Conservation (phyloP, 1,284 basidiomycete species). For the Melanopsichium pennsylvanicum region DNA sequence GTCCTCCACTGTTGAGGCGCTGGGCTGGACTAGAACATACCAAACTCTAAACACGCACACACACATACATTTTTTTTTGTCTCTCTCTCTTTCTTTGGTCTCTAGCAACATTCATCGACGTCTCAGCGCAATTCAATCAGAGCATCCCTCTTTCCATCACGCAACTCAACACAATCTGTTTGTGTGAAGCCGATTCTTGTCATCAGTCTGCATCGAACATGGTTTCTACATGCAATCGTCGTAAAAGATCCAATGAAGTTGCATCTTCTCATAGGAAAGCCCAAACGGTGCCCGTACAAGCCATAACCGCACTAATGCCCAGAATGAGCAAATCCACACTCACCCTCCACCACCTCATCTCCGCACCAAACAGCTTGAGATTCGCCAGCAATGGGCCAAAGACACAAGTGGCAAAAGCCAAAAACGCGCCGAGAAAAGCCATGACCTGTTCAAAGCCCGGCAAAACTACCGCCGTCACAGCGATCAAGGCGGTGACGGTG, state of each 20-base stretch:
- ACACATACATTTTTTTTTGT: too few relatives aligned
- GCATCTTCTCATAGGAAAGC: conserved; percentile 54
- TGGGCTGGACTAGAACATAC: conserved; percentile 44
- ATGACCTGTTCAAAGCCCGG: conserved; percentile 88
- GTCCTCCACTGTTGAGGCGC: conserved; percentile 29
- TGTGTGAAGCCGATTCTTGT: too few relatives aligned
- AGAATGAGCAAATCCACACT: conserved; percentile 49
- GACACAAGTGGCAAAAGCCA: conserved; percentile 74
- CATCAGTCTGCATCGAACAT: too few relatives aligned
- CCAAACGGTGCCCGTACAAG: conserved; percentile 55
- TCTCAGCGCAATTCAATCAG: too few relatives aligned
- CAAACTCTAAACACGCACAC: conserved; percentile 40
- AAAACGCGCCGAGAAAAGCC: conserved; percentile 86
- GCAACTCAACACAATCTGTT: too few relatives aligned
- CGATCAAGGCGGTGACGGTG: conserved; percentile 45
- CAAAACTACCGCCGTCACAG: conserved; percentile 68
- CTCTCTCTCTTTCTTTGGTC: too few relatives aligned
- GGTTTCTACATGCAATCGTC: neutral
- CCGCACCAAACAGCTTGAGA: conserved; percentile 42
- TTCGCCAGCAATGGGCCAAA: conserved; percentile 60
- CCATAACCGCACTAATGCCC: conserved; percentile 45
- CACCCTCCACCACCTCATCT: conserved; percentile 36
- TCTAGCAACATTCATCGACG: too few relatives aligned
- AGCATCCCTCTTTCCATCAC: too few relatives aligned
- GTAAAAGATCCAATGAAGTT: too few relatives aligned